Base-by-base conservation (phyloP, 208 protist genomes). In the Acanthamoeba royreba region DNA sequence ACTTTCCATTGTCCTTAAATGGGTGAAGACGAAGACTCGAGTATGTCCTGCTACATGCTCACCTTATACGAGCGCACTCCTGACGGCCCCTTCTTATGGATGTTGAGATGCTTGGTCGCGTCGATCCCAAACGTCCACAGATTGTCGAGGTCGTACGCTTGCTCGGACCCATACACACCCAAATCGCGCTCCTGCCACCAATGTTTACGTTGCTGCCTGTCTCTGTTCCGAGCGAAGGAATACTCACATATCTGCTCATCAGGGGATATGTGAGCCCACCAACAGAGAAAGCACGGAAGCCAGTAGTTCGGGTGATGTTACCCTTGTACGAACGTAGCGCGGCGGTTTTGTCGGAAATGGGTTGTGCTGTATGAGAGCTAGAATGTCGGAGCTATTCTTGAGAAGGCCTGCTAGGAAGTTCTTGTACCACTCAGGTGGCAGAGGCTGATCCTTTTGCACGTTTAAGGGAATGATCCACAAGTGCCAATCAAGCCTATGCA, bases 341-440 rank as follows among this genome's bases (percentile, higher is more conserved):
- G 69, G 69, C 15, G 69, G 69, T 28, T 45, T 47, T 4, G 13
- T 0, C 22, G 81, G 1, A 28, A 89, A 89, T 7, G 81, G 81
- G 19, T 89, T 89, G 81, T 89, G 33, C 45, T 61, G 40, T 11
- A 89, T 25, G 17, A 89, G 81, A 9, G 13, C 47, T 11, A 89
- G 45, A 22, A 89, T 61, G 81, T 11, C 9, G 0, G 81, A n/a
- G 31, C 46, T 89, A 47, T 89, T 61, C 46, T 53, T 89, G 81
- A 89, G 47, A 0, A 89, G 81, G 45, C 81, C 81, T 19, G 46
- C 1, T 2, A 89, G 81, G 28, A 89, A 61, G 3, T 42, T 33
- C 81, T 89, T 89, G 81, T 89, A 89, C 81, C 81, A 89, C 81
- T 89, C 46, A 8, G 74, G 74, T 22, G 46, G 74, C 11, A 86